phyloP scores from a whole-genome alignment of 352 stramenopile genomes.

The Globisporangium megalacanthum region DNA sequence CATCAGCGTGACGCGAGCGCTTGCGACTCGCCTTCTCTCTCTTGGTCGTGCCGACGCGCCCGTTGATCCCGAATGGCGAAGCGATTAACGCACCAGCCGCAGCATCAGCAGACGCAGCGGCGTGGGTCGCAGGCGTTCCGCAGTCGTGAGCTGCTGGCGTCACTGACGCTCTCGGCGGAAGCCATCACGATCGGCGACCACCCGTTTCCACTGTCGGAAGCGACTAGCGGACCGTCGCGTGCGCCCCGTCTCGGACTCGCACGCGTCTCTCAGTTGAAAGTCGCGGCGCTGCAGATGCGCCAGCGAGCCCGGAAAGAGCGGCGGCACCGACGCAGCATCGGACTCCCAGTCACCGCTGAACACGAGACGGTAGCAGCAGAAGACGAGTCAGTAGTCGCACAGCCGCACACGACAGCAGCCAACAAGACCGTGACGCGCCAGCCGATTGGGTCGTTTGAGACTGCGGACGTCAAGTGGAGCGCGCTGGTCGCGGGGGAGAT shows the following conservation, averaged over 20 bases:
- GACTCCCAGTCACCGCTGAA: slow-evolving; percentile 5
- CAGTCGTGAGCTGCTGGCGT: slow-evolving; percentile 24
- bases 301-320: slow-evolving; percentile 23
- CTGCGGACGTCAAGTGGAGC: slow-evolving; percentile 50
- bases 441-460: slow-evolving; percentile 49
- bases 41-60: no score
- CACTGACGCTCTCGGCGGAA: slow-evolving; percentile 26
- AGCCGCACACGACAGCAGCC: background rate
- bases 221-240: background rate
- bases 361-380: background rate
- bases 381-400: background rate
- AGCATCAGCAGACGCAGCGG: background rate
- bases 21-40: no score
- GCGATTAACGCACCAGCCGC: slow-evolving; percentile 4
- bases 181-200: slow-evolving; percentile 23
- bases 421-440: slow-evolving; percentile 9
- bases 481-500: slow-evolving; percentile 52
- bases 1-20: no score
- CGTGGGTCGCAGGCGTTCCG: slow-evolving; percentile 17
- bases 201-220: background rate
- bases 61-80: background rate
- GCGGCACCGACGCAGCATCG: slow-evolving; percentile 12
- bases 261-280: slow-evolving; percentile 21
- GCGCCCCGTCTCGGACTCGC: slow-evolving; percentile 7
- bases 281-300: slow-evolving; percentile 13